Evolutionary conservation across 768 basidiomycete genomes (phyloP).

Genomic region (Pulveroboletus frians): DNA sequence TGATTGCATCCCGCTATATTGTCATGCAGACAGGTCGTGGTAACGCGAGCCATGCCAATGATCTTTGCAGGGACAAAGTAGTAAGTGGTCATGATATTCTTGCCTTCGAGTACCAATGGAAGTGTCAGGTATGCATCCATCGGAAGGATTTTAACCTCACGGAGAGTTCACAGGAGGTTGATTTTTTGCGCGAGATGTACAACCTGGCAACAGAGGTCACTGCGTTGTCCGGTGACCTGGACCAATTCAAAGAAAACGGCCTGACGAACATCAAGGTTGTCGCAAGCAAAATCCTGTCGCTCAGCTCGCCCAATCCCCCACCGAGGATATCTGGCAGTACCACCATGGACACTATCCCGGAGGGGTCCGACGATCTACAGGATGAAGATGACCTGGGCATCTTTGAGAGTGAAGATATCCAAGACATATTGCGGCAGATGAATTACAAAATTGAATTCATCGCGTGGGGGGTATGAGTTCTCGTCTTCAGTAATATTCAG

Average conservation of each 20-base stretch:
- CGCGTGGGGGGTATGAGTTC: not conserved
- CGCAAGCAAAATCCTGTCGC: not conserved
- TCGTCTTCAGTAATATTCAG: not conserved
- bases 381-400: not conserved
- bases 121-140: slow-evolving; percentile 2
- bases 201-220: slow-evolving; percentile 2
- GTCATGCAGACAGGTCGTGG: not conserved
- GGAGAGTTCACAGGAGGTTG: not conserved
- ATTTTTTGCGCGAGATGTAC: slow-evolving; percentile 13
- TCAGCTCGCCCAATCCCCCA: not conserved
- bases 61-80: not conserved
- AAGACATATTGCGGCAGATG: not conserved
- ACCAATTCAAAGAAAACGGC: not conserved
- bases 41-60: not conserved
- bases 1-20: slow-evolving; percentile 7
- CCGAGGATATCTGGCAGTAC: not conserved
- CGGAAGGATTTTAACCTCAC: not conserved
- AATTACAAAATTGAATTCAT: not conserved
- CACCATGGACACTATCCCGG: not conserved
- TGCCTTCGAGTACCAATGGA: not conserved
- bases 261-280: not conserved
- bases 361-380: not conserved
- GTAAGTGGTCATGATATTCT: not conserved
- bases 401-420: slow-evolving; percentile 3
- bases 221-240: not conserved